Conservation (phyloP, 768 basidiomycete species). For the Boletus insuetus region DNA sequence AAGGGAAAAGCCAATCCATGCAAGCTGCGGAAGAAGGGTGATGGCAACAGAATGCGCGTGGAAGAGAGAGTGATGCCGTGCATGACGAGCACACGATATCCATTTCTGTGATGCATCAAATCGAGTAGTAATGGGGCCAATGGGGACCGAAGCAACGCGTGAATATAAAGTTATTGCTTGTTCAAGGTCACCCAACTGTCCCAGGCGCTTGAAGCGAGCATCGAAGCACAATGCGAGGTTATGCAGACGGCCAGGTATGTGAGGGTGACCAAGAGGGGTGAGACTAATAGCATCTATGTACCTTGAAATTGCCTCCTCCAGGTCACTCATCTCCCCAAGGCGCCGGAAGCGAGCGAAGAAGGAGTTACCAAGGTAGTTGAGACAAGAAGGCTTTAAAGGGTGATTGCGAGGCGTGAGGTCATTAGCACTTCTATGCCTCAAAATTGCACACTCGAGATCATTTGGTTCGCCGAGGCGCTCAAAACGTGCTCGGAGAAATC, state of each 20-base stretch:
- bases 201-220: background rate
- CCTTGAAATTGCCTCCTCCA: too few relatives aligned
- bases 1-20: slow-evolving; percentile 1
- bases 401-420: too few relatives aligned
- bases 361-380: too few relatives aligned
- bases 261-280: background rate
- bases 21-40: slow-evolving; percentile 17
- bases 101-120: slow-evolving; percentile 6
- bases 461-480: too few relatives aligned
- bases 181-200: background rate
- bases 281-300: too few relatives aligned
- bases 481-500: too few relatives aligned
- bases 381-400: too few relatives aligned
- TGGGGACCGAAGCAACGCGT: background rate
- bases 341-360: too few relatives aligned
- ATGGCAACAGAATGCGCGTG: slow-evolving; percentile 18
- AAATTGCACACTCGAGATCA: too few relatives aligned
- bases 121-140: background rate
- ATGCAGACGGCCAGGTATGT: background rate
- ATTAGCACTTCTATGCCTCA: too few relatives aligned
- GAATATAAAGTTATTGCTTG: background rate
- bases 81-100: slow-evolving; percentile 1
- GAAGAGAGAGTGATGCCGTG: slow-evolving; percentile 10
- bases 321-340: too few relatives aligned
- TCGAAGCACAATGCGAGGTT: background rate